Evolutionary conservation across 2,329 filamentous ascomycete genomes (phyloP).

Genomic region (Verticillium nonalfalfae): DNA sequence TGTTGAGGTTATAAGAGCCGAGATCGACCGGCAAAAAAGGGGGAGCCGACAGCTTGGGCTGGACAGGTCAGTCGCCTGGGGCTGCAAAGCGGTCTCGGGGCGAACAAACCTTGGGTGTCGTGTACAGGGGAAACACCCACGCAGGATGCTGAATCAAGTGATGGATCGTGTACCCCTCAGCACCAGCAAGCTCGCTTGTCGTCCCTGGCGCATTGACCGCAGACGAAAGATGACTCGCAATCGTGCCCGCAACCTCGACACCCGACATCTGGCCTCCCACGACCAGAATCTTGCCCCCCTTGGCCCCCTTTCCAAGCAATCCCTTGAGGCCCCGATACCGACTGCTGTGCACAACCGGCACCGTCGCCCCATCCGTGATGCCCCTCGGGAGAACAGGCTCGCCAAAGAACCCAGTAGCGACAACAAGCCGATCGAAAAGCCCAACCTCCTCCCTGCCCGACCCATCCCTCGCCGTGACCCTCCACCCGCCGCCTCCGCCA

Average conservation of each 20-base stretch:
- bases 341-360: slow-evolving; percentile 63
- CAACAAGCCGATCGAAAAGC: slow-evolving; percentile 65
- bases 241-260: slow-evolving; percentile 66
- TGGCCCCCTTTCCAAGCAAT: slow-evolving; percentile 32
- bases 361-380: slow-evolving; percentile 10
- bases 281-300: slow-evolving; percentile 59
- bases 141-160: slow-evolving; percentile 65
- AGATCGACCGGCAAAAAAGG: slow-evolving; percentile 70
- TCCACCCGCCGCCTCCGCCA: slow-evolving; percentile 36
- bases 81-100: background rate
- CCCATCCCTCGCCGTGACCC: slow-evolving; percentile 27
- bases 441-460: slow-evolving; percentile 34
- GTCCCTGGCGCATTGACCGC: slow-evolving; percentile 44
- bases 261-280: slow-evolving; percentile 81
- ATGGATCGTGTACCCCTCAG: slow-evolving; percentile 52
- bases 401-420: slow-evolving; percentile 74
- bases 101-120: slow-evolving; percentile 39
- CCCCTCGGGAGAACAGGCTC: slow-evolving; percentile 42
- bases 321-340: slow-evolving; percentile 49
- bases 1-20: slow-evolving; percentile 61
- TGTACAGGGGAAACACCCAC: slow-evolving; percentile 63
- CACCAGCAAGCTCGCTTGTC: slow-evolving; percentile 27
- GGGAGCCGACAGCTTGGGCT: slow-evolving; percentile 41
- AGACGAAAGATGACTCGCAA: slow-evolving; percentile 66
- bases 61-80: slow-evolving; percentile 16